Evolutionary conservation across 768 basidiomycete genomes (phyloP).

Genomic region (Saitozyma podzolica): DNA sequence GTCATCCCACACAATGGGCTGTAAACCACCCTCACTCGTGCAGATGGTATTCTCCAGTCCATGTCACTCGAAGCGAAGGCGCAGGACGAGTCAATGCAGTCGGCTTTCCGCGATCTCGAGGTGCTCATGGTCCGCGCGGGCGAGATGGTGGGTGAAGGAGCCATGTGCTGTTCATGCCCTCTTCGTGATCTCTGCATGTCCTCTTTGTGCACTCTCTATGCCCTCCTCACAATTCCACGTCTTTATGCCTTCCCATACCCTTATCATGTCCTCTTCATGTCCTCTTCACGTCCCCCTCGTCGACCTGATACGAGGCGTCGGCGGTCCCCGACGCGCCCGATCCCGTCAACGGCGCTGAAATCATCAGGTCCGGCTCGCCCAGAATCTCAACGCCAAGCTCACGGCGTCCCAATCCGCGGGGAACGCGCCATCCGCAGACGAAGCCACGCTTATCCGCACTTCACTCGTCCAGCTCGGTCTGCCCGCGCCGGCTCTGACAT

Average conservation of each 20-base stretch:
- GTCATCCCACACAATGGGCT: constrained; percentile 24
- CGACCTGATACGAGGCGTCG: too few relatives aligned
- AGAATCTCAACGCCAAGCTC: constrained; percentile 79
- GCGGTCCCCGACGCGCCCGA: constrained; percentile 53
- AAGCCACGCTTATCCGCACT: constrained; percentile 77
- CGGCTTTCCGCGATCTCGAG: constrained; percentile 83
- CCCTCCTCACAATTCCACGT: constrained; percentile 7
- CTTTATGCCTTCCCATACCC: too few relatives aligned
- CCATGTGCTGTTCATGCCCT: not conserved
- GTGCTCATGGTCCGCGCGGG: constrained; percentile 85
- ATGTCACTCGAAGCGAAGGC: constrained; percentile 69
- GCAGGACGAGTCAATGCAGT: constrained; percentile 66
- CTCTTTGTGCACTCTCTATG: not conserved
- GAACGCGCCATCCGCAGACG: constrained; percentile 22
- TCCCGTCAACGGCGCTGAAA: too few relatives aligned
- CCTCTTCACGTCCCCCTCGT: too few relatives aligned
- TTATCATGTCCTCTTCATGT: too few relatives aligned
- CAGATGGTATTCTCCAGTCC: constrained; percentile 78
- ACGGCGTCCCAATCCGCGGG: constrained; percentile 55
- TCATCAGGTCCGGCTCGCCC: constrained; percentile 60
- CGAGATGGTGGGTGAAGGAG: constrained; percentile 65
- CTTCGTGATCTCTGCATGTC: not conserved
- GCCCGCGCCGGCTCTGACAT: constrained; percentile 77
- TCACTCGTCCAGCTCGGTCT: constrained; percentile 89
- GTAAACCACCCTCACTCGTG: too few relatives aligned